Percentiles rank a stretch among this genome's conserved stretches.
Evolutionary conservation across 2,329 filamentous ascomycete species (phyloP).

Genomic region (Colletotrichum sp.): DNA sequence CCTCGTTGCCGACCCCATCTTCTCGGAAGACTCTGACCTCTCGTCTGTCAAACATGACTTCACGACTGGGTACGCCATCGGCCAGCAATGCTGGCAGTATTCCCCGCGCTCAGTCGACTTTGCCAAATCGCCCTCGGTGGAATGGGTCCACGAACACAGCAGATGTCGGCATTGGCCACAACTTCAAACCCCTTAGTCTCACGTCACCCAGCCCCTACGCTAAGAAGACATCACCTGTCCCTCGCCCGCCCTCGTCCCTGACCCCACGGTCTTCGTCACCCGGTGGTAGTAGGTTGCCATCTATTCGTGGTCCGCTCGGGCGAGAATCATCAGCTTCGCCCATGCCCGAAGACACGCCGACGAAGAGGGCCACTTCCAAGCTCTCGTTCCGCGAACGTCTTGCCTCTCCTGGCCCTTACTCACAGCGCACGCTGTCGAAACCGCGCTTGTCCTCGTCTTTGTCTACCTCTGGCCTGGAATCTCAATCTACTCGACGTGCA

Average conservation of each 20-base stretch:
- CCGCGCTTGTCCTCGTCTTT: constrained; percentile 48
- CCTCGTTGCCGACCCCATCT: constrained; percentile 51
- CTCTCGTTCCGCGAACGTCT: constrained; percentile 61
- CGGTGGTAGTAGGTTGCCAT: constrained; percentile 52
- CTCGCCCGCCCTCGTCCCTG: constrained; percentile 47
- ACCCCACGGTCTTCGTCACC: constrained; percentile 40
- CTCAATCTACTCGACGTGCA: constrained; percentile 47
- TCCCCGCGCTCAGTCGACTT: constrained; percentile 49
- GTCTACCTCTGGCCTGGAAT: constrained; percentile 45
- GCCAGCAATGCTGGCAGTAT: constrained; percentile 30
- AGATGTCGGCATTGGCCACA: constrained; percentile 70
- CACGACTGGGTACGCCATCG: constrained; percentile 52
- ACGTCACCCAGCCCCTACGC: constrained; percentile 65
- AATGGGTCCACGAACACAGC: constrained; percentile 69
- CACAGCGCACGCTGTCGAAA: constrained; percentile 49
- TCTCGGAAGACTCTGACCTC: constrained; percentile 46
- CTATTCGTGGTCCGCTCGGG: constrained; percentile 50
- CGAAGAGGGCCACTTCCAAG: constrained; percentile 46
- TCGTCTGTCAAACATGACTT: constrained; percentile 51
- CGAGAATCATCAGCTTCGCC: constrained; percentile 55
- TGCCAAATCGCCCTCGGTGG: constrained; percentile 72
- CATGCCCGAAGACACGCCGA: constrained; percentile 48
- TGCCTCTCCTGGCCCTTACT: constrained; percentile 52
- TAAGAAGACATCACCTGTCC: constrained; percentile 45
- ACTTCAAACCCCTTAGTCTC: constrained; percentile 66